Conservation (phyloP, 805 yeast genomes). For the Cyberlindnera galapagoensis region DNA sequence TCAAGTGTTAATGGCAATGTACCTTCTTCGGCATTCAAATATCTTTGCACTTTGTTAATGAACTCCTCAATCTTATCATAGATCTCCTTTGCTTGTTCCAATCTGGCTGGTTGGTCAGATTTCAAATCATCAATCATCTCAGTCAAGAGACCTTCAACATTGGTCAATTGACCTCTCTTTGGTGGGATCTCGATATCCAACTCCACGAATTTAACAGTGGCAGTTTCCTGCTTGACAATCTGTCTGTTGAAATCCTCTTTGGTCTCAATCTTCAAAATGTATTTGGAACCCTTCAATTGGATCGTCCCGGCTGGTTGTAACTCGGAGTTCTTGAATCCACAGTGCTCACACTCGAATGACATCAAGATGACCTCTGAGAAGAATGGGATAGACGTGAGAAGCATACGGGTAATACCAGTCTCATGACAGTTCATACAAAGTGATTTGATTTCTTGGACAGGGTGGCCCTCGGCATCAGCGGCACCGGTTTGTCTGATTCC, state of each 20-base stretch:
- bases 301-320: slow-evolving; percentile 93
- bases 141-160: slow-evolving; percentile 78
- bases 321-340: slow-evolving; percentile 86
- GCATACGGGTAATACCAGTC: slow-evolving; percentile 74
- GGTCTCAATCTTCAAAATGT: slow-evolving; percentile 59
- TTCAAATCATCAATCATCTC: slow-evolving; percentile 81
- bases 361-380: slow-evolving; percentile 87
- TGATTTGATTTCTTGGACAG: slow-evolving; percentile 92
- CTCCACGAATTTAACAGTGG: slow-evolving; percentile 72
- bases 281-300: slow-evolving; percentile 81
- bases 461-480: slow-evolving; percentile 79
- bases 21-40: slow-evolving; percentile 59
- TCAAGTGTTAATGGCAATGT: slow-evolving; percentile 71
- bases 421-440: slow-evolving; percentile 94
- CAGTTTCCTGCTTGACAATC: slow-evolving; percentile 85
- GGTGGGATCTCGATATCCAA: slow-evolving; percentile 94
- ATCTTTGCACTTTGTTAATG: slow-evolving; percentile 50
- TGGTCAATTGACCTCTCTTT: slow-evolving; percentile 87
- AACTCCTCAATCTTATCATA: slow-evolving; percentile 71
- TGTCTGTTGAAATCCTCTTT: slow-evolving; percentile 80
- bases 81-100: slow-evolving; percentile 64
- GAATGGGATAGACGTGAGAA: slow-evolving; percentile 84
- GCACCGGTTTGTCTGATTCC: slow-evolving; percentile 69
- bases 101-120: slow-evolving; percentile 77
- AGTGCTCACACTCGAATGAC: slow-evolving; percentile 95